Evolutionary conservation across 2,329 filamentous ascomycete species (phyloP), one percentile per base, ranked within the genome.

Genomic region (Allantophomopsis lycopodina): DNA sequence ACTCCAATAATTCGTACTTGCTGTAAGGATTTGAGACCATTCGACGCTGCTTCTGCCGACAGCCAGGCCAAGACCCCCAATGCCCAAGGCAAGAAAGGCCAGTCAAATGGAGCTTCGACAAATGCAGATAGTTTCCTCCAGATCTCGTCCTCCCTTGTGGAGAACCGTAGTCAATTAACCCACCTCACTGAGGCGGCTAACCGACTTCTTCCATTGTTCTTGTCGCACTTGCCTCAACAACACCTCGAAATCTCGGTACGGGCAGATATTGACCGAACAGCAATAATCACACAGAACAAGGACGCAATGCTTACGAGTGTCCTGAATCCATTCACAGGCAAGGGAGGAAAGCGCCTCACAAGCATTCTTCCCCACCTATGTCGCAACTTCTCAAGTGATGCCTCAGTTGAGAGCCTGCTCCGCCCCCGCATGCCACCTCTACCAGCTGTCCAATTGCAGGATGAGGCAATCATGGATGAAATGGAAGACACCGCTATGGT

Each of bases 321-420:
- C 11, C 64, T 95, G 43, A 86, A 91, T 57, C 84, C 86, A 1
- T 74, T 78, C 57, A 62, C 76, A 45, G 65, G 77, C 52, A 64
- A 73, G 51, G 69, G 77, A 54, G 72, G 79, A 33, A 66, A 74
- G 46, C 71, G 74, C 38, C 73, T 77, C 44, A 69, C 82, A 20
- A 91, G 80, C 55, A 79, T 94, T 36, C 60, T 94, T 36, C 88
- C 89, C 0, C 83, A 94, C 50, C 63, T 95, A 18, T 73, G 76
- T 7, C 71, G 77, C 40, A 69, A 73, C 38, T 83, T 77, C 50
- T 67, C 76, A 0, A 57, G 68, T 10, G 72, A 79, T 37, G 65
- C 73, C 41, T 71, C 70, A 13, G 73, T 91, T 2, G 88, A 95
- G 58, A 70, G 82, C 8, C 57, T 95, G 41, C 65, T 72, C 16